Evolutionary conservation across 2,329 filamentous ascomycete species (phyloP), one percentile per base, ranked within the genome.

Genomic region (Xylariales sp.): DNA sequence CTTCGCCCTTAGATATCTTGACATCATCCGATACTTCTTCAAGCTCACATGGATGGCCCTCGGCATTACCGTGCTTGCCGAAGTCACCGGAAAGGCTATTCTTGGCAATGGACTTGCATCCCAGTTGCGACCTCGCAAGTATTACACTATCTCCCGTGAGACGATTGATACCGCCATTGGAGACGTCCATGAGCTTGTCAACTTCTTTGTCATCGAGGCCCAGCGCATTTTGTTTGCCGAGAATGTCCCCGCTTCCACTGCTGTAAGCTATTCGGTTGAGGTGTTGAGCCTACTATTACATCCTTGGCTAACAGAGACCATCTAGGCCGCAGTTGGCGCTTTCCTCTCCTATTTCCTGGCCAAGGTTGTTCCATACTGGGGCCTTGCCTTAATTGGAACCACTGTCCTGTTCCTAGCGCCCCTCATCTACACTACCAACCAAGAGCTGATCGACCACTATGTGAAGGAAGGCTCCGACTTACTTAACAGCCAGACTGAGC

Each of bases 351-450:
- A 91, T 81, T 89, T 85, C 78, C 83, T 92, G 46, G 86, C 90
- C 80, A 92, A 91, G 83, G 82, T 91, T 69, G 85, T 92, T 55
- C 90, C 90, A 43, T 86, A 90, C 83, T 92, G 90, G 90, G 89
- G 88, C 43, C 86, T 92, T 71, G 82, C 88, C 54, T 80, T 92
- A 71, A 83, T 91, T 73, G 82, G 80, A 70, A 87, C 87, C 66
- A 87, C 87, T 12, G 78, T 87, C 57, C 75, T 86, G 67, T 92
- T 92, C 82, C 82, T 90, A 66, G 83, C 82, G 12, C 90, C 90
- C 36, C 83, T 91, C 60, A 75, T 91, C 76, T 92, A 92, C 81
- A 85, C 84, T 73, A 84, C 84, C 74, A 92, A 92, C 85, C 84
- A 91, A 82, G 89, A 91, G 81, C 79, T 91, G 65, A 91, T 92